phyloP scores from a whole-genome alignment of 2,329 filamentous ascomycete genomes.

The Sporothrix inflata region DNA sequence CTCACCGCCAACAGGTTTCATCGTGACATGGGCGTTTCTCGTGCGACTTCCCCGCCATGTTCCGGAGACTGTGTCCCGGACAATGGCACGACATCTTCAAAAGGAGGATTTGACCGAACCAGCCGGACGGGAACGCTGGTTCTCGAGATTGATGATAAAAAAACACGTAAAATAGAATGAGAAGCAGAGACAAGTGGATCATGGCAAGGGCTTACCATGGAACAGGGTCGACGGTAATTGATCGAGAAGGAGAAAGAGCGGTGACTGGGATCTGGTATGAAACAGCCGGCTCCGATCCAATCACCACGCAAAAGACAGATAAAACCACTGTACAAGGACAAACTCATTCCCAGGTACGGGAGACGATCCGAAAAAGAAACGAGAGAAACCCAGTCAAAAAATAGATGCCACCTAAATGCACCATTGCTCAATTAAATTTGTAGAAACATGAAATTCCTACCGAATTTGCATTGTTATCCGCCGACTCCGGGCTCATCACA shows the following conservation, averaged over 20 bases:
- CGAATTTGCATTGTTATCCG: not conserved
- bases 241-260: not conserved
- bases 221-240: not conserved
- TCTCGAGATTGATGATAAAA: not conserved
- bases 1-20: not conserved
- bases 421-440: not conserved
- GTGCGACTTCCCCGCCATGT: not conserved
- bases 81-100: not conserved
- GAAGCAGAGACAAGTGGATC: not conserved
- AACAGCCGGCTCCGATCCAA: not conserved
- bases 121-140: not conserved
- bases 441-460: not conserved
- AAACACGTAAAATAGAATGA: not conserved
- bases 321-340: not conserved
- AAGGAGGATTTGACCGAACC: constrained; percentile 10
- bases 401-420: not conserved
- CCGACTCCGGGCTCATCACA: not conserved
- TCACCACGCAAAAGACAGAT: not conserved
- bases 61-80: constrained; percentile 4
- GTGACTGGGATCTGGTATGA: constrained; percentile 1
- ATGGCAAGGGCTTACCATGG: not conserved
- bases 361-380: not conserved
- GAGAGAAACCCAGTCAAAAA: not conserved
- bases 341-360: too few species aligned
- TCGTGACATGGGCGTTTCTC: not conserved